Percentiles rank a stretch among this genome's conserved stretches.
Conservation (phyloP, 345 rosid genomes). For the Moricandia moricandioides region DNA sequence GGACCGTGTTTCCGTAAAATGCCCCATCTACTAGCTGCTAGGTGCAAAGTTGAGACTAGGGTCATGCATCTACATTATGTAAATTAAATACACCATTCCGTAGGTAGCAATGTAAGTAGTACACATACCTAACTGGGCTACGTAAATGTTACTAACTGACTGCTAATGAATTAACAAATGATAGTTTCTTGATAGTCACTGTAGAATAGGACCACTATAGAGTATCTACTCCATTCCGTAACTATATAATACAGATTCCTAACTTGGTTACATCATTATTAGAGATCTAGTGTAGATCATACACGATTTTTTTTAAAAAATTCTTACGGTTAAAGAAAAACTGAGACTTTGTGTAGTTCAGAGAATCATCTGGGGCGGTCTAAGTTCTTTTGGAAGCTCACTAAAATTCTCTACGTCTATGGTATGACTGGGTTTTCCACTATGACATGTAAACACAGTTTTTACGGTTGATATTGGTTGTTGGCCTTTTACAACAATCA, state of each 20-base stretch:
- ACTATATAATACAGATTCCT: not conserved
- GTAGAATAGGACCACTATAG: not conserved
- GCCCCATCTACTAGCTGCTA: conserved; percentile 15
- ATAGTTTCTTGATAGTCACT: not conserved
- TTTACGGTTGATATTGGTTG: no score
- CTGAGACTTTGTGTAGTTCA: conserved; percentile 7
- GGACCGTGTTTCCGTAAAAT: conserved; percentile 10
- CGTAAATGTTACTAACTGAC: not conserved
- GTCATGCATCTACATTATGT: not conserved
- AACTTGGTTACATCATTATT: not conserved
- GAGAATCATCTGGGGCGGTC: conserved; percentile 64
- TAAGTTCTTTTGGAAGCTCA: conserved; percentile 59
- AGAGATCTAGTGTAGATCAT: not conserved
- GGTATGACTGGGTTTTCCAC: no score
- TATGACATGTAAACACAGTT: no score
- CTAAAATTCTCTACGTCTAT: conserved; percentile 68
- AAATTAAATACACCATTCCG: not conserved
- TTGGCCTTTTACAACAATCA: no score
- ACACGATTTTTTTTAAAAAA: no score
- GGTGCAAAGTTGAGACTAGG: conserved; percentile 14
- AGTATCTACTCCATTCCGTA: not conserved
- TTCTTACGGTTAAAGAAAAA: not conserved
- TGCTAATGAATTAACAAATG: not conserved
- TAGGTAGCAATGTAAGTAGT: not conserved
- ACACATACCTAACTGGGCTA: not conserved